These are phyloP conservation scores for Malus fusca DNA, from an alignment of 306 rosid species.

Conservation along the genomic window DNA sequence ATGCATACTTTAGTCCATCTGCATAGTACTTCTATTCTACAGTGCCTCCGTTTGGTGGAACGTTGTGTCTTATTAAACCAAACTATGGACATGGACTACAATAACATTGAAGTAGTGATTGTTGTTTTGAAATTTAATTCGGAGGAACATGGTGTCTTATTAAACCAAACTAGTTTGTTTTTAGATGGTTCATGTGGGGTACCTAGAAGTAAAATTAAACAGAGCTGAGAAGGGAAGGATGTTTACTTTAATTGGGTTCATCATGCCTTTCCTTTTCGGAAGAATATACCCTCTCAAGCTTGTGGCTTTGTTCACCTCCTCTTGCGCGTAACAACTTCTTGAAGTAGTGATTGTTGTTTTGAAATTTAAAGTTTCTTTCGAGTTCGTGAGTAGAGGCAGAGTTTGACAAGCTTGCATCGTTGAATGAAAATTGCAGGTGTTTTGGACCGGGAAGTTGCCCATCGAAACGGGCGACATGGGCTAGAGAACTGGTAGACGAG, in stretches of 20 bases:
- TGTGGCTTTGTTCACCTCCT: not conserved
- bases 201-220: not conserved
- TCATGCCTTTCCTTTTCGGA: not conserved
- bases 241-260: not conserved
- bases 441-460: slow-evolving; percentile 67
- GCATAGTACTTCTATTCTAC: slow-evolving; percentile 1
- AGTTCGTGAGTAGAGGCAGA: not conserved
- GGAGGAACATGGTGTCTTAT: too few species aligned
- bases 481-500: slow-evolving; percentile 47
- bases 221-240: not conserved
- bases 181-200: not conserved
- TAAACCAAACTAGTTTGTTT: too few species aligned
- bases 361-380: not conserved
- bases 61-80: too few species aligned
- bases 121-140: too few species aligned
- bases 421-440: slow-evolving; percentile 45
- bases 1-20: slow-evolving; percentile 7
- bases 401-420: not conserved
- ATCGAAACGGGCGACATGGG: slow-evolving; percentile 57
- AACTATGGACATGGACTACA: not conserved
- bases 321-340: not conserved
- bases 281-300: not conserved
- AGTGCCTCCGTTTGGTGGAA: not conserved
- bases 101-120: too few species aligned
- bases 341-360: not conserved